Percentiles rank a stretch among this genome's conserved stretches.
Evolutionary conservation across 306 rosid genomes (phyloP).

Genomic region (Cucurbita pepo): DNA sequence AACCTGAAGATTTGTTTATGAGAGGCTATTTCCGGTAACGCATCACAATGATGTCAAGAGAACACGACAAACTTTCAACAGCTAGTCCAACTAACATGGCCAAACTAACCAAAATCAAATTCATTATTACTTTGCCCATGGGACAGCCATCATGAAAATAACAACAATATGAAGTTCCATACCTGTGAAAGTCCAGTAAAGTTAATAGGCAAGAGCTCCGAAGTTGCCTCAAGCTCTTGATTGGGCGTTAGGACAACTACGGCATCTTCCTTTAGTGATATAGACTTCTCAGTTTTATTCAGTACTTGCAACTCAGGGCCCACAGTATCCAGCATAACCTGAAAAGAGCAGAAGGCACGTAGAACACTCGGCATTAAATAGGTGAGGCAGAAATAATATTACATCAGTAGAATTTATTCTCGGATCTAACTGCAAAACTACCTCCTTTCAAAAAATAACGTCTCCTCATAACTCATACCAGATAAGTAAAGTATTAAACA

Average conservation of each 20-base stretch:
- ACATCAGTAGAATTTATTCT: neutral
- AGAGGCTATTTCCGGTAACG: neutral
- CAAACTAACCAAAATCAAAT: neutral
- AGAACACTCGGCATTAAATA: neutral
- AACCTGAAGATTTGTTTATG: neutral
- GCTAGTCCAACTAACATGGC: neutral
- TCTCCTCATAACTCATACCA: neutral
- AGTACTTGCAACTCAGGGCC: slow-evolving; percentile 84
- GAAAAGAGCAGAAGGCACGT: slow-evolving; percentile 9
- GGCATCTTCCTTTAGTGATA: slow-evolving; percentile 56
- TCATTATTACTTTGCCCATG: neutral
- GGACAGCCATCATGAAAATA: neutral
- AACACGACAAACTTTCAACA: neutral
- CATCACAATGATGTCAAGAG: neutral
- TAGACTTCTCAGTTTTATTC: slow-evolving; percentile 46
- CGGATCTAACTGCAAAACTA: neutral
- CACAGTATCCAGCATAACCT: slow-evolving; percentile 83
- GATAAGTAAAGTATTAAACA: neutral
- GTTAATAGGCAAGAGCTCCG: slow-evolving; percentile 72
- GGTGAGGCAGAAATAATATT: neutral
- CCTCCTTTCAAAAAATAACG: neutral
- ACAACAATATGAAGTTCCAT: neutral
- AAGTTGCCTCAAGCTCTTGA: slow-evolving; percentile 54
- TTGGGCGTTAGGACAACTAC: slow-evolving; percentile 57
- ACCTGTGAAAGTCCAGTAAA: slow-evolving; percentile 83